Conservation (phyloP, 257 asterid species). For the Eucommia ulmoides region DNA sequence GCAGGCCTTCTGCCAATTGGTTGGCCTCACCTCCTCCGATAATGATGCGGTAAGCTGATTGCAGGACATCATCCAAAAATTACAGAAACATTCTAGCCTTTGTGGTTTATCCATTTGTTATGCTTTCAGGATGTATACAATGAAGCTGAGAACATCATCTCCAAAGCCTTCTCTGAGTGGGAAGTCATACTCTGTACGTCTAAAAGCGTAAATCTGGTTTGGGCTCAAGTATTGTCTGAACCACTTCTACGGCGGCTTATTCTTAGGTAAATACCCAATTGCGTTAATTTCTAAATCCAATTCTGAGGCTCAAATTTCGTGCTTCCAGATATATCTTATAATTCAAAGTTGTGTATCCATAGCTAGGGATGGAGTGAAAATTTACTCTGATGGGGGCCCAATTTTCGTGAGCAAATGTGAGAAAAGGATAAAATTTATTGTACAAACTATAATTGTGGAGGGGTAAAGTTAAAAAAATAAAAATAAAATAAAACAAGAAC, state of each 20-base stretch:
- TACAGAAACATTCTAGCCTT: background rate
- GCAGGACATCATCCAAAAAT: background rate
- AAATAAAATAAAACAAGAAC: too few species aligned
- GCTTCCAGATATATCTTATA: background rate
- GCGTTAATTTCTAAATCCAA: background rate
- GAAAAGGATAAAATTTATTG: background rate
- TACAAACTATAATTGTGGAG: too few species aligned
- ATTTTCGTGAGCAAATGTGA: background rate
- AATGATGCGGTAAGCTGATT: conserved; percentile 43
- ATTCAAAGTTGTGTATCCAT: background rate
- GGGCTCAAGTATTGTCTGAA: conserved; percentile 89
- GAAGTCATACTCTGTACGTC: conserved; percentile 83
- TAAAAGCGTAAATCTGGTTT: conserved; percentile 60
- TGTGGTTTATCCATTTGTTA: conserved; percentile 5
- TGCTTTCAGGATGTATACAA: conserved; percentile 43
- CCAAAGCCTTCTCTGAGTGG: conserved; percentile 79
- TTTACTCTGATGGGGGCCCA: background rate
- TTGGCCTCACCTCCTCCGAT: conserved; percentile 36
- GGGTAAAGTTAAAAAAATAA: too few species aligned
- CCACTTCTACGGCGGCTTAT: conserved; percentile 80
- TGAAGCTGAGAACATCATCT: conserved; percentile 44
- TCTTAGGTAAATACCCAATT: conserved; percentile 44
- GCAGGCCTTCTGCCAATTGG: conserved; percentile 84
- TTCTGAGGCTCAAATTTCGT: background rate
- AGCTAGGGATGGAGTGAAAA: background rate